Base-by-base conservation (phyloP, 805 yeast species). In the Cyberlindnera meyerae region DNA sequence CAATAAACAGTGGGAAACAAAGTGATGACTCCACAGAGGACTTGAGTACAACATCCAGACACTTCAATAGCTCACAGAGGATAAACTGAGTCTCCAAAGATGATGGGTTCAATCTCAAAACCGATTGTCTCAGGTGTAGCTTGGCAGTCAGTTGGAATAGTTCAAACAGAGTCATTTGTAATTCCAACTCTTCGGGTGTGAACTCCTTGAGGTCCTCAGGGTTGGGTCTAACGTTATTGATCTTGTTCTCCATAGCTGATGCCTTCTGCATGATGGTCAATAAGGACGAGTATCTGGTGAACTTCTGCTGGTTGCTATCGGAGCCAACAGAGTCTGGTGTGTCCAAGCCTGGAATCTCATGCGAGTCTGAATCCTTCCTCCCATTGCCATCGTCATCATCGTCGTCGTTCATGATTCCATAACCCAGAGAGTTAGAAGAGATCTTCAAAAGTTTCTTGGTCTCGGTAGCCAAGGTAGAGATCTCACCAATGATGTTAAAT, bases 1-100 rank as follows among this genome's bases (percentile, higher is more conserved):
- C 82, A 15, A 85, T 75, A 53, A 85, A 85, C 44, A 83, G 57
- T 0, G 95, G 94, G 57, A 85, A 84, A 27, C 83, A 79, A 12
- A 83, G 57, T 2, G 82, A 75, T 4, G 85, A 79, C 50, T 83
- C 88, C 29, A 82, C 79, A 1, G 75, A 70, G 0, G 90, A 67
- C 3, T 75, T 85, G 25, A 84, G 51, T 5, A 83, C 68, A 3
- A 74, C 66, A 46, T 80, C 85, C 17, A 84, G 57, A 39, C 81
- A 69, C 36, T 72, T 66, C 18, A 71, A 51, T 36, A 82, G 61
- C 43, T 77, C 78, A 34, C 66, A 66, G 24, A 72, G 65, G 29
- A 83, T 60, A 22, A 71, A 66, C 44, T 79, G 87, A 30, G 81
- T 71, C 42, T 79, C 86, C 34, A 82, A 54, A 22, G 79, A 67